Conservation (phyloP, 176 grass and related monocot genomes). For the Zoysia japonica region DNA sequence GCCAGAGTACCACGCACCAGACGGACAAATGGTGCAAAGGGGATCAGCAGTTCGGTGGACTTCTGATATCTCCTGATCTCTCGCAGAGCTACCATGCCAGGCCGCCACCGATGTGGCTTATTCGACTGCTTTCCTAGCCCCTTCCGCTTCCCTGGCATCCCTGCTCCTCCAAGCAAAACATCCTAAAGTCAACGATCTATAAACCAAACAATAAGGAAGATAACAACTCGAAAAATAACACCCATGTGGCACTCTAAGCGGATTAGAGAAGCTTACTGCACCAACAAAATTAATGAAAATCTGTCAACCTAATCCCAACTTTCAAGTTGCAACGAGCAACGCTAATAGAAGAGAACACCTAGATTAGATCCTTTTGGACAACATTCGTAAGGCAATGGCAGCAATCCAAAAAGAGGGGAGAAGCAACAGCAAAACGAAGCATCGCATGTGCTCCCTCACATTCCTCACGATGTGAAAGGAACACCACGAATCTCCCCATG, state of each 20-base stretch:
- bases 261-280: background rate
- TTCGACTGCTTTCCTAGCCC: background rate
- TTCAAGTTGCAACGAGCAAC: background rate
- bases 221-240: background rate
- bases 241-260: background rate
- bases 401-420: background rate
- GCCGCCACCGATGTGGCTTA: background rate
- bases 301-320: background rate
- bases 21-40: constrained; percentile 58
- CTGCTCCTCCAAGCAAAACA: constrained; percentile 17
- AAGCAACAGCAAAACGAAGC: background rate
- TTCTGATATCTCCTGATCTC: constrained; percentile 74
- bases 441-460: too few species aligned
- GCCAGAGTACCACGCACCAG: constrained; percentile 44
- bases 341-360: background rate
- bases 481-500: background rate
- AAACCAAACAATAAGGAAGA: background rate
- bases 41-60: constrained; percentile 46
- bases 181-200: constrained; percentile 10
- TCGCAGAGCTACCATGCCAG: constrained; percentile 54
- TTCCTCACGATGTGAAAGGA: too few species aligned
- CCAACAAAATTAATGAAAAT: background rate
- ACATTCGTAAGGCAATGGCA: background rate
- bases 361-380: background rate
- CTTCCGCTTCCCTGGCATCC: background rate